Base-by-base conservation (phyloP, 2,329 filamentous ascomycete species). In the Colletotrichum sp. region DNA sequence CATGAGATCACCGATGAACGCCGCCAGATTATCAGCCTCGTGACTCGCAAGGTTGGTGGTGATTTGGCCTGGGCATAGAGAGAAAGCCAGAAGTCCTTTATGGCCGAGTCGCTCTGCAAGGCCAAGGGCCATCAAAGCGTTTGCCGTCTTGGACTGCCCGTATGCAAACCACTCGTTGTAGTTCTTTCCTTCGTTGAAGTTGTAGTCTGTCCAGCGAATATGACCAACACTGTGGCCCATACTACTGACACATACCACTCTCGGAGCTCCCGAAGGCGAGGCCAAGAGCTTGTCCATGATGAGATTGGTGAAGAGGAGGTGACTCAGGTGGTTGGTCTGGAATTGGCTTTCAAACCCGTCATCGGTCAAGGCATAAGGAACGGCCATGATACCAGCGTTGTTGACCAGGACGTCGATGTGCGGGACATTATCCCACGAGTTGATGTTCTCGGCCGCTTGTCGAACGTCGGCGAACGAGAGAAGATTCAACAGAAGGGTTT, bases 211-310 rank as follows among this genome's bases (percentile, higher is more conserved):
- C 72, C 85, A 88, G 3, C 86, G 81, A 15, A 89, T 79, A 1
- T 84, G 85, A 3, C 81, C 80, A 15, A 88, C 64, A 4, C 84
- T 81, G 77, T 89, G 83, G 1, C 86, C 87, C 39, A 84, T 79
- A 78, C 87, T 88, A n/a, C 83, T 84, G 13, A 89, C 80, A 75
- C 85, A 87, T n/a, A 89, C 83, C 8, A 90, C 75, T 0, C 86
- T 80, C 0, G 83, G 79, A 0, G 84, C 86, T 2, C 72, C 72
- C 15, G 79, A 25, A 0, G 55, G 55, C 29, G 25, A 59, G 5
- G 83, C 64, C 0, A 82, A 52, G 2, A 70, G 19, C 59, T 69
- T 75, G 36, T 22, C 52, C 16, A 70, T 67, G 2, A 74, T 0
- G 0, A 74, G 27, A 22, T 71, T 75, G n/a, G 68, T 71, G n/a